These are phyloP conservation scores for Diaporthe sp. DNA, from an alignment of 2,329 filamentous ascomycete species.

Conservation along the genomic window DNA sequence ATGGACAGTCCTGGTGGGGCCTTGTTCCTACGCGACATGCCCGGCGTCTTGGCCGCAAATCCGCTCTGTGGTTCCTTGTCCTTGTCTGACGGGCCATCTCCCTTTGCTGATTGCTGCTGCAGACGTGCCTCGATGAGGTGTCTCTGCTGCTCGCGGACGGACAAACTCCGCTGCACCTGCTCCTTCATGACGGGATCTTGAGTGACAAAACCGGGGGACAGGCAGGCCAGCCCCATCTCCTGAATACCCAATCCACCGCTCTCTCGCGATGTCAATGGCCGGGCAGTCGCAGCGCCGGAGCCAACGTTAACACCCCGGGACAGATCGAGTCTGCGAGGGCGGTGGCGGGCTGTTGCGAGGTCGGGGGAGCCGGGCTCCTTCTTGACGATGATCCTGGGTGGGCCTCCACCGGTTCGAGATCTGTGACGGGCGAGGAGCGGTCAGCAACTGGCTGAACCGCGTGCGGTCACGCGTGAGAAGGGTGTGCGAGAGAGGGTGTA, in stretches of 20 bases:
- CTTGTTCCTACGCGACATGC: constrained; percentile 80
- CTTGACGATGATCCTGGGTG: constrained; percentile 91
- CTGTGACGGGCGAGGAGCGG: constrained; percentile 46
- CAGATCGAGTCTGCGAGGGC: constrained; percentile 82
- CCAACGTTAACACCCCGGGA: constrained; percentile 71
- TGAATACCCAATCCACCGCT: constrained; percentile 80
- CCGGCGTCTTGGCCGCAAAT: constrained; percentile 78
- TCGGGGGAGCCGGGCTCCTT: constrained; percentile 81
- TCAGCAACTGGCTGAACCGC: constrained; percentile 42
- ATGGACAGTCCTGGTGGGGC: constrained; percentile 93
- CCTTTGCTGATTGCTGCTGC: constrained; percentile 87
- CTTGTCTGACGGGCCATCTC: constrained; percentile 73
- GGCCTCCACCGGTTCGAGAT: constrained; percentile 65
- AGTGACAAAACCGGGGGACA: constrained; percentile 95
- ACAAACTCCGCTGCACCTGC: constrained; percentile 93
- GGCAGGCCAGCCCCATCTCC: constrained; percentile 91
- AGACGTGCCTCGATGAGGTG: constrained; percentile 93
- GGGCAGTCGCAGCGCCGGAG: constrained; percentile 69
- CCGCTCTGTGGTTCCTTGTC: constrained; percentile 59
- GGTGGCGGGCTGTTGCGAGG: constrained; percentile 78
- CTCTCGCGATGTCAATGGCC: constrained; percentile 84
- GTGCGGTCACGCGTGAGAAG: constrained; percentile 39
- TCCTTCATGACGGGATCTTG: constrained; percentile 97
- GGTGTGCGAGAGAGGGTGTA: constrained; percentile 28
- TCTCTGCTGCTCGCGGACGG: constrained; percentile 92